phyloP scores from a whole-genome alignment of 768 basidiomycete species.

The Trametes maxima region DNA sequence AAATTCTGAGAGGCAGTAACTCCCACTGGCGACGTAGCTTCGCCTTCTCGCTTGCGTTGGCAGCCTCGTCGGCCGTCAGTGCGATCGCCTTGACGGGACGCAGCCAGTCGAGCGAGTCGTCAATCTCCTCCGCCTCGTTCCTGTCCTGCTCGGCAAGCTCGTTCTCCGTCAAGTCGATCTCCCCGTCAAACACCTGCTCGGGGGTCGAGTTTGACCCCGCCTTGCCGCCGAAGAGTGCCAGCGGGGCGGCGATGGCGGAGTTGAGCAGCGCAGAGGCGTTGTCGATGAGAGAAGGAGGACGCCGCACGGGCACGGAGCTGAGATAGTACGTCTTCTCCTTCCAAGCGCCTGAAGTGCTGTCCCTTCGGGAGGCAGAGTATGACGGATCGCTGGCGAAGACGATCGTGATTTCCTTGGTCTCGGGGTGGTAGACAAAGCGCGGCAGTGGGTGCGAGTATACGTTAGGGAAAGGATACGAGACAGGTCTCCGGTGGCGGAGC shows the following conservation, averaged over 20 bases:
- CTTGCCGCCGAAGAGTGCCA: conserved; percentile 50
- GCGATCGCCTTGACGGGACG: conserved; percentile 59
- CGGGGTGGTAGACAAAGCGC: conserved; percentile 58
- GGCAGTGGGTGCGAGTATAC: conserved; percentile 76
- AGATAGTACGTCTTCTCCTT: conserved; percentile 61
- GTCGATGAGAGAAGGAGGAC: conserved; percentile 69
- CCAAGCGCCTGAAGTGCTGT: conserved; percentile 44
- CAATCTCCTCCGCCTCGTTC: conserved; percentile 76
- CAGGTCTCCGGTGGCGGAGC: conserved; percentile 74
- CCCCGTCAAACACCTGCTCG: conserved; percentile 64
- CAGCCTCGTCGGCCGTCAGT: conserved; percentile 41
- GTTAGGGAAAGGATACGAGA: conserved; percentile 80
- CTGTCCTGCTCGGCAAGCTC: conserved; percentile 80
- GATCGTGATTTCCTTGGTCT: conserved; percentile 60
- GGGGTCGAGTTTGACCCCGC: conserved; percentile 44
- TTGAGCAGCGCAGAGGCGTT: conserved; percentile 69
- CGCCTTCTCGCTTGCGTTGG: conserved; percentile 37
- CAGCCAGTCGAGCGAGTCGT: conserved; percentile 63
- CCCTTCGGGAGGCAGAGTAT: conserved; percentile 46
- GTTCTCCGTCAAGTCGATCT: conserved; percentile 73
- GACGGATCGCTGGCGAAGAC: conserved; percentile 65
- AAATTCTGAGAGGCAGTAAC: conserved; percentile 45
- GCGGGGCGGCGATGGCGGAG: conserved; percentile 58
- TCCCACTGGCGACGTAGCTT: conserved; percentile 52
- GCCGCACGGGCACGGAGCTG: conserved; percentile 65